Base-by-base conservation (phyloP, 2,329 filamentous ascomycete species). In the Sclerotinia borealis region DNA sequence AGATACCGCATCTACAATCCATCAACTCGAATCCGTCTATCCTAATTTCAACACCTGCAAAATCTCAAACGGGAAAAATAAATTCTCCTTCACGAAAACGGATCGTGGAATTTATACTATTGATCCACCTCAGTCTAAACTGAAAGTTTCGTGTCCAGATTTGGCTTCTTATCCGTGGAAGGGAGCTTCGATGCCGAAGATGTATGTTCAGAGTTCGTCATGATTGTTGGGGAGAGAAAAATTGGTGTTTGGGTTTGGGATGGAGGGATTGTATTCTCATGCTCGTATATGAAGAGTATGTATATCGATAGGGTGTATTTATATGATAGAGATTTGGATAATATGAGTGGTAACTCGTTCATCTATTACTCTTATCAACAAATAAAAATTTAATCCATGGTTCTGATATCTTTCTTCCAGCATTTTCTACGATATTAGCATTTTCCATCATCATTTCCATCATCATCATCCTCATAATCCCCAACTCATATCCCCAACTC, bases 111-210 rank as follows among this genome's bases (percentile, higher is more conserved):
- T 58, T 13, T 45, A 58, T 11, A 34, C 27, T 7, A 45, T 58
- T 5, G 25, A 25, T 34, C 54, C 39, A 8, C 54, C 54, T 25
- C 54, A 58, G 36, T 19, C 54, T 7, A 34, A 45, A n/a, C n/a
- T 58, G 27, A 45, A 58, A 3, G 36, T 58, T 25, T 36, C 13
- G 5, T 58, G 54, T 58, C 39, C 54, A 7, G 54, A 58, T 47
- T 45, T 58, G 8, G 39, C 39, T 34, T 58, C 54, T n/a, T 58
- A 45, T 45, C 54, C 54, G 13, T 58, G 54, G 54, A 58, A 45
- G 39, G 54, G 54, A 9, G 25, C 54, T 15, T 34, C 54, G 8
- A 58, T 45, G n/a, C 54, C 54, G 29, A 58, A 45, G 9, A 34
- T 58, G 13, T 45, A 58, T 45, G 29, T 58, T 22, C 54, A 45